Evolutionary conservation across 108 stramenopile genomes (phyloP).

Genomic region (Pseudonitzschia multiseries): DNA sequence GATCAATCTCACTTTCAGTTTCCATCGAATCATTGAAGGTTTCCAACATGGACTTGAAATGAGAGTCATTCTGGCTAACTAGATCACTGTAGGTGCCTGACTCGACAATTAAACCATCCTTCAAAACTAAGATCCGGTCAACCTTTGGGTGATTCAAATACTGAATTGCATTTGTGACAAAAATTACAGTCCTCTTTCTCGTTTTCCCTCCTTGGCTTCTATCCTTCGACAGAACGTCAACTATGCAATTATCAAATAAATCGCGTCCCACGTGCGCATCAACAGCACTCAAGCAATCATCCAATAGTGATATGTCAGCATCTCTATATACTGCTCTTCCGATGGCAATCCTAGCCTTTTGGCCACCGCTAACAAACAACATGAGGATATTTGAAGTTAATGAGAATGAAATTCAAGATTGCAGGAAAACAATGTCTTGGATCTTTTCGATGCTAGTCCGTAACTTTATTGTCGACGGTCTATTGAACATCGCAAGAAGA

Average conservation of each 20-base stretch:
- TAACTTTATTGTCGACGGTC: no score
- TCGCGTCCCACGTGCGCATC: conserved; percentile 94
- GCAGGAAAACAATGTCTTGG: no score
- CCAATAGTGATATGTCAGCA: conserved; percentile 87
- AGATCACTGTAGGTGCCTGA: conserved; percentile 77
- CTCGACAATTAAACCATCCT: conserved; percentile 79
- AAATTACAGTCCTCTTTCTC: conserved; percentile 64
- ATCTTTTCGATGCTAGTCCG: no score
- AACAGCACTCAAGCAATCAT: conserved; percentile 93
- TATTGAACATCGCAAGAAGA: no score
- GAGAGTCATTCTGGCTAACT: conserved; percentile 40
- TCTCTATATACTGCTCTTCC: conserved; percentile 93
- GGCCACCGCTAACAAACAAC: conserved; percentile 69
- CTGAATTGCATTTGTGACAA: conserved; percentile 94
- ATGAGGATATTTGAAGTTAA: not conserved
- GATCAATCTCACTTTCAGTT: not conserved
- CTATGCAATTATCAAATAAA: conserved; percentile 88
- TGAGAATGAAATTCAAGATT: no score
- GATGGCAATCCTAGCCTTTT: conserved; percentile 93
- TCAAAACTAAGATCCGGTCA: conserved; percentile 73
- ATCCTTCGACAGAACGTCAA: conserved; percentile 56
- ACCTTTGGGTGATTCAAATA: conserved; percentile 72
- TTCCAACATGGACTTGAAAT: conserved; percentile 58
- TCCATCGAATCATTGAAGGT: conserved; percentile 49
- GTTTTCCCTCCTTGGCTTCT: not conserved